These are phyloP conservation scores for Stagonosporopsis vannaccii DNA, from an alignment of 2,329 filamentous ascomycete genomes.

Conservation along the genomic window DNA sequence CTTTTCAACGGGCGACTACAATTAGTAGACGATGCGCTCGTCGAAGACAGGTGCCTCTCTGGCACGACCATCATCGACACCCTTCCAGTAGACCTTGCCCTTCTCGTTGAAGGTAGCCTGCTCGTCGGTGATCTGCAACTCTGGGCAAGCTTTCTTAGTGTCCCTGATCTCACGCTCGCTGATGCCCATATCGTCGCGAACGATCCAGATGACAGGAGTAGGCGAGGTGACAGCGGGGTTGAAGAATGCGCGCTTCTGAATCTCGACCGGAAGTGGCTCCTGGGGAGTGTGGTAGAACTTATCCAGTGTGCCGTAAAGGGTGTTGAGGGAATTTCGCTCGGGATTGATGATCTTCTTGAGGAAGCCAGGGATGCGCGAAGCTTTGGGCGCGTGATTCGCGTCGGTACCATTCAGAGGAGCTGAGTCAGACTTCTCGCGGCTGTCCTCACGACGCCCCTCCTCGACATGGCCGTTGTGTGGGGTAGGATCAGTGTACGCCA, in stretches of 20 bases:
- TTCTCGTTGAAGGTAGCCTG: conserved; percentile 55
- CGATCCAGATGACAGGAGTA: conserved; percentile 56
- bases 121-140: conserved; percentile 54
- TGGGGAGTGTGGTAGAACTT: conserved; percentile 44
- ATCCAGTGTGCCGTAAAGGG: conserved; percentile 41
- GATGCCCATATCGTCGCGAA: conserved; percentile 54
- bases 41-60: conserved; percentile 55
- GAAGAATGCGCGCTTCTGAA: conserved; percentile 53
- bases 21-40: conserved; percentile 46
- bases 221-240: conserved; percentile 54
- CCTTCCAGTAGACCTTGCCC: conserved; percentile 53
- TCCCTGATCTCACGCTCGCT: conserved; percentile 52
- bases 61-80: conserved; percentile 48
- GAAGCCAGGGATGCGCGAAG: conserved; percentile 44
- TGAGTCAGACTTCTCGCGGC: conserved; percentile 24
- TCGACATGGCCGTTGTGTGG: conserved; percentile 33
- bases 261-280: conserved; percentile 40
- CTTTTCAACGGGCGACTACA: neutral
- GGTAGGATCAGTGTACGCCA: conserved; percentile 38
- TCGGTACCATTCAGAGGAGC: conserved; percentile 13
- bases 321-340: conserved; percentile 39
- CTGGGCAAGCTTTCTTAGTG: conserved; percentile 48
- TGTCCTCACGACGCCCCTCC: conserved; percentile 29
- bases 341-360: conserved; percentile 44
- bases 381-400: conserved; percentile 22